Conservation (phyloP, 768 basidiomycete species). For the Pholiota molesta region DNA sequence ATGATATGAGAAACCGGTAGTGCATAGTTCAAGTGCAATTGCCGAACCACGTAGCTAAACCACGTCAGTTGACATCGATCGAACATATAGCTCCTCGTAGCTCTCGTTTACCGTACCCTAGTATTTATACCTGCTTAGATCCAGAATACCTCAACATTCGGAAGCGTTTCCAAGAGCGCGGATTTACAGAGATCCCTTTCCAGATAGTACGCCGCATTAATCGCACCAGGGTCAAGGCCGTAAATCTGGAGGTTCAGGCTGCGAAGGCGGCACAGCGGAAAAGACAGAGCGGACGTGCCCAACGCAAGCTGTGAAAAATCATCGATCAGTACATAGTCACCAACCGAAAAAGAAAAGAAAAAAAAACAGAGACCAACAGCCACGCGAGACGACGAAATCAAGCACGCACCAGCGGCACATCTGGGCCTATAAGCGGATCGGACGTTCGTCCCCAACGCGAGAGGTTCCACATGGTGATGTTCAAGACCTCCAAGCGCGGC, state of each 20-base stretch:
- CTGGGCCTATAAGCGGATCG: neutral
- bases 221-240: neutral
- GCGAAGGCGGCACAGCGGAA: neutral
- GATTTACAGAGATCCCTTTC: neutral
- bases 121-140: neutral
- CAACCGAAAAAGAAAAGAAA: no score
- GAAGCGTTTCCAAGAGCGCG: neutral
- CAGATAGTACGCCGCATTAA: neutral
- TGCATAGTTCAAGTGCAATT: no score
- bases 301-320: neutral
- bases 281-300: neutral
- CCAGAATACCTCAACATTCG: neutral
- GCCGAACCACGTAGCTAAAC: no score
- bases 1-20: no score
- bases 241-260: neutral
- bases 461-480: neutral
- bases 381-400: no score
- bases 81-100: no score
- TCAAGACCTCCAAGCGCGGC: constrained; percentile 13
- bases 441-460: neutral
- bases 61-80: no score
- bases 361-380: no score
- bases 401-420: neutral
- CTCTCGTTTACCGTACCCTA: neutral
- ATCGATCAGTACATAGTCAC: no score